Conservation (phyloP, 1,284 basidiomycete genomes). For the Prillingera fragicola region DNA sequence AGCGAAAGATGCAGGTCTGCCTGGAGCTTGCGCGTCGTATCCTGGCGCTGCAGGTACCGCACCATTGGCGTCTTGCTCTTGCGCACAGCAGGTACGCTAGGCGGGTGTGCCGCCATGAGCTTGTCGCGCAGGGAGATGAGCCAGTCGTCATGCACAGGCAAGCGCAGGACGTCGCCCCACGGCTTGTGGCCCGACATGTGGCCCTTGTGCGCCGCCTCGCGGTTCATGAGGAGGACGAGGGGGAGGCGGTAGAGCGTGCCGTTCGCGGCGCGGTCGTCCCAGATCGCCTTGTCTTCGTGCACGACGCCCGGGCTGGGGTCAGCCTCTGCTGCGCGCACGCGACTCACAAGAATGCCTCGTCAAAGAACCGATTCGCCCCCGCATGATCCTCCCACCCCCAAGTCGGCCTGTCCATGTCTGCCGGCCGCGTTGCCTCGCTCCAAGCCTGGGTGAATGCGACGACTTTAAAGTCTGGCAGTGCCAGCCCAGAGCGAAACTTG, state of each 20-base stretch:
- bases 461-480: constrained; percentile 21
- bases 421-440: constrained; percentile 11
- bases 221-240: constrained; percentile 18
- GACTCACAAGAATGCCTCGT: constrained; percentile 30
- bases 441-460: constrained; percentile 22
- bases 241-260: constrained; percentile 20
- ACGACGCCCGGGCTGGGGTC: constrained; percentile 16
- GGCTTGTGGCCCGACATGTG: constrained; percentile 25
- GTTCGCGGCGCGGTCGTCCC: constrained; percentile 18
- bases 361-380: constrained; percentile 33
- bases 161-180: constrained; percentile 30
- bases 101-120: too few species aligned
- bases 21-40: constrained; percentile 54
- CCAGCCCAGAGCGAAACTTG: constrained; percentile 13
- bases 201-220: constrained; percentile 22
- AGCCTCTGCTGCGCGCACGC: background rate
- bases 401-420: constrained; percentile 1
- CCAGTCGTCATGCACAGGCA: constrained; percentile 25
- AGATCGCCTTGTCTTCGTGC: constrained; percentile 16
- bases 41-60: constrained; percentile 43
- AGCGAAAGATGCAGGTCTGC: constrained; percentile 27
- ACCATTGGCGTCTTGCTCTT: constrained; percentile 6
- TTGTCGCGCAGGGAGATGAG: constrained; percentile 23
- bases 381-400: constrained; percentile 27
- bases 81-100: too few species aligned